Evolutionary conservation across 177 flowering plant genomes (phyloP).

Genomic region (Vitis hybrid): DNA sequence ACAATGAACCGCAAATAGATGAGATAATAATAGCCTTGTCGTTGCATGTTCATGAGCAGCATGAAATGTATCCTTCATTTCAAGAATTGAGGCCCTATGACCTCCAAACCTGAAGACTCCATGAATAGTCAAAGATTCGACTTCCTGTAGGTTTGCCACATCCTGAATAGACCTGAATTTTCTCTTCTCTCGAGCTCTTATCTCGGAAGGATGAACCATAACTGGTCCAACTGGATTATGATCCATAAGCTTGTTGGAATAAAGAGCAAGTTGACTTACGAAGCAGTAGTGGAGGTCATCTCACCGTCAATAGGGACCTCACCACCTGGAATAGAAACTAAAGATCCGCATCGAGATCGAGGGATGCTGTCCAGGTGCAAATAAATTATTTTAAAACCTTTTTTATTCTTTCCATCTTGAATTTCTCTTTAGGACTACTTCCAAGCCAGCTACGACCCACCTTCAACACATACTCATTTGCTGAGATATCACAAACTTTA

Average conservation of each 20-base stretch:
- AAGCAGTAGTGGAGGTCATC: constrained; percentile 63
- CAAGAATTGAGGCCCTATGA: constrained; percentile 49
- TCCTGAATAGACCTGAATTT: neutral
- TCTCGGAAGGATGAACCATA: too few species aligned
- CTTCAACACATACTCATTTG: constrained; percentile 28
- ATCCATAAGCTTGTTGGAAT: constrained; percentile 52
- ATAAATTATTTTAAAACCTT: constrained; percentile 80
- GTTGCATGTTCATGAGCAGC: too few species aligned
- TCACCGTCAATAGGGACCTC: constrained; percentile 46
- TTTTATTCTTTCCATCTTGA: constrained; percentile 66
- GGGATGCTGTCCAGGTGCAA: constrained; percentile 71
- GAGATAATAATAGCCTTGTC: constrained; percentile 55
- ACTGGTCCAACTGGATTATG: constrained; percentile 75
- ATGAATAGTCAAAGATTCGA: constrained; percentile 52
- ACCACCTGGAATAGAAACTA: constrained; percentile 59
- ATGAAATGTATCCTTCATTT: constrained; percentile 45
- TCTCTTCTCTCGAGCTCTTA: too few species aligned
- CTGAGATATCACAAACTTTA: constrained; percentile 47
- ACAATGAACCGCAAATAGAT: constrained; percentile 62
- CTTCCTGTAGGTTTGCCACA: constrained; percentile 28
- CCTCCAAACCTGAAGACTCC: constrained; percentile 74
- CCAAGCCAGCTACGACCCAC: too few species aligned
- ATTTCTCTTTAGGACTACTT: constrained; percentile 37
- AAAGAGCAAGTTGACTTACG: constrained; percentile 76
- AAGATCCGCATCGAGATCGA: constrained; percentile 64